These are phyloP conservation scores for Aspergillus fumigatus DNA, from an alignment of 2,329 filamentous ascomycete species.

Conservation along the genomic window DNA sequence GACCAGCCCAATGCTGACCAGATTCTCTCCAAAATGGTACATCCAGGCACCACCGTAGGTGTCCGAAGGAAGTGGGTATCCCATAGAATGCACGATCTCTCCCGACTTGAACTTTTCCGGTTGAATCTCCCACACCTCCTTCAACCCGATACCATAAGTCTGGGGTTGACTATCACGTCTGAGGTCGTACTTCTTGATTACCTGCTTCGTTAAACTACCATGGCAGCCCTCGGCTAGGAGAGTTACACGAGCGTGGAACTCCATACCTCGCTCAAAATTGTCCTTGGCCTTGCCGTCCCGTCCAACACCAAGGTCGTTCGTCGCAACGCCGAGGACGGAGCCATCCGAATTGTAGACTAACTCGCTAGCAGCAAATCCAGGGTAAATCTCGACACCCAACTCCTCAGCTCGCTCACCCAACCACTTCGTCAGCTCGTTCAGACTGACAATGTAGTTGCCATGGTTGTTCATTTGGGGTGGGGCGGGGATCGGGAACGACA, in stretches of 20 bases:
- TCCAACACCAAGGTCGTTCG: conserved; percentile 85
- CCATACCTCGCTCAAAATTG: conserved; percentile 93
- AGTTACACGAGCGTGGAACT: conserved; percentile 89
- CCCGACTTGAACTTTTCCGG: conserved; percentile 89
- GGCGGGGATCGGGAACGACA: conserved; percentile 72
- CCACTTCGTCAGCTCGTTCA: conserved; percentile 96
- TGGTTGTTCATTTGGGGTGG: conserved; percentile 98
- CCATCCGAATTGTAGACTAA: conserved; percentile 83
- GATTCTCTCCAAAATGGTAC: conserved; percentile 98
- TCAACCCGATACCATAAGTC: conserved; percentile 90
- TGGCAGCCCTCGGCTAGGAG: conserved; percentile 94
- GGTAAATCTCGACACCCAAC: conserved; percentile 90
- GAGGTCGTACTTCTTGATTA: conserved; percentile 90
- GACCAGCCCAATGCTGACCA: conserved; percentile 87
- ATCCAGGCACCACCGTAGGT: conserved; percentile 98
- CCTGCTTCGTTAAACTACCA: conserved; percentile 89
- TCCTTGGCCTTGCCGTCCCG: conserved; percentile 82
- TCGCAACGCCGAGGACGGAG: conserved; percentile 88
- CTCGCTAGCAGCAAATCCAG: conserved; percentile 91
- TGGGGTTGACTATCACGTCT: conserved; percentile 85
- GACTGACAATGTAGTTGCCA: conserved; percentile 93
- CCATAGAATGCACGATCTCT: conserved; percentile 82
- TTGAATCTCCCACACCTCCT: conserved; percentile 95
- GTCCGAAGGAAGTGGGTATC: conserved; percentile 80
- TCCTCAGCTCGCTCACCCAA: conserved; percentile 95